Base-by-base conservation (phyloP, 2,329 filamentous ascomycete genomes). In the Pestalotiopsis sp. region DNA sequence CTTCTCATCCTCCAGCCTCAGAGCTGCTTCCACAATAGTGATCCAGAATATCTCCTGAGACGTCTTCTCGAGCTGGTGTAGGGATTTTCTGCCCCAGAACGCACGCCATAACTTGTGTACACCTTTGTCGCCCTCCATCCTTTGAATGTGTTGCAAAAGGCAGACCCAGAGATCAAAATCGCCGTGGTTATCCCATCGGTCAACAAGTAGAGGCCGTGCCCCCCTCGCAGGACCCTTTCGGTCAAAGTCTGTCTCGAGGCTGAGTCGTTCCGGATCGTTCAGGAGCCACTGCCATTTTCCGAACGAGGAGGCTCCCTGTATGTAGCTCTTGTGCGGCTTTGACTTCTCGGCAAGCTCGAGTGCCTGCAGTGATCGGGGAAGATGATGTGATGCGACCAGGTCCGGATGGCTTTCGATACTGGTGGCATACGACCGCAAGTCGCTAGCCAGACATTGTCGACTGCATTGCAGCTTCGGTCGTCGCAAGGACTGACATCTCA, bases 1-100 rank as follows among this genome's bases (percentile, higher is more conserved):
- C 17, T 71, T 71, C 5, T 75, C 70, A 65, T 80, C 75, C 11
- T 72, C 71, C 2, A 72, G 73, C 45, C 67, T 68, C 20, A 83
- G 69, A 2, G 80, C 80, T 4, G 75, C 73, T 12, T 76, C 75
- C 20, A 82, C 69, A 5, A 83, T 72, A 49, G 74, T 72, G 56
- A 72, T 74, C 76, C 76, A 79, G 66, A 78, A 78, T 49, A 72
- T 68, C 20, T 68, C 62, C 27, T 75, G 73, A 23, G 76, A 68
- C 4, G 74, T 73, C 20, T 70, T 67, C 6, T 75, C 65, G 52
- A 76, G 71, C 64, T 75, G 71, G 40, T 76, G 73, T 23, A 79
- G 64, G 1, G 73, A 65, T 70, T 78, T 79, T 49, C 77, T 75
- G 6, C 77, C 76, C 77, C 77, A 79, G 60, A 79, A 70, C 0